Percentiles rank a stretch among this genome's conserved stretches.
Evolutionary conservation across 164 flowering plant genomes (phyloP).

Genomic region (Vitis riparia): DNA sequence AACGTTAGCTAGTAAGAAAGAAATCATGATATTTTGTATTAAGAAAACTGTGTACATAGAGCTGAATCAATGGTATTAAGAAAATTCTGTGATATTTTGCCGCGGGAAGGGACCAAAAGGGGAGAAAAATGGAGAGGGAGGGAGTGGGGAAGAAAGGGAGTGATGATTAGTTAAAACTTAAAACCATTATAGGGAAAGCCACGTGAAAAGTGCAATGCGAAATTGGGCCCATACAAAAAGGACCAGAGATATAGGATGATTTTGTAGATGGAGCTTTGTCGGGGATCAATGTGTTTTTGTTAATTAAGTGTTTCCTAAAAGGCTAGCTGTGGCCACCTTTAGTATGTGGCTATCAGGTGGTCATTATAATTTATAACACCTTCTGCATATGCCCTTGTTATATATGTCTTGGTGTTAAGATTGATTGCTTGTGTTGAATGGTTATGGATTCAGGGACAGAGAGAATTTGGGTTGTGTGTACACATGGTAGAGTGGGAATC

Average conservation of each 20-base stretch:
- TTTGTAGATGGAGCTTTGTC: neutral
- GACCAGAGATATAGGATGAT: neutral
- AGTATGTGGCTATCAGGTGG: neutral
- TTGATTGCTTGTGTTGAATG: neutral
- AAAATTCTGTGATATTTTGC: too few relatives aligned
- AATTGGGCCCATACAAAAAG: neutral
- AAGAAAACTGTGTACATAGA: too few relatives aligned
- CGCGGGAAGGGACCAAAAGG: too few relatives aligned
- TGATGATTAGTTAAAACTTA: too few relatives aligned
- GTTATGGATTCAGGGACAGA: neutral
- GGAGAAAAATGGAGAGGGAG: too few relatives aligned
- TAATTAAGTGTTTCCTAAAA: neutral
- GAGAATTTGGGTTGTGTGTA: neutral
- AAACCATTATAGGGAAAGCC: conserved; percentile 1
- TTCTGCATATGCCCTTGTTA: neutral
- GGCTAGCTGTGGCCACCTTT: neutral
- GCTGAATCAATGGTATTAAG: too few relatives aligned
- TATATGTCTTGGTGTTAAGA: neutral
- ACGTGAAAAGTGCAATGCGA: conserved; percentile 17
- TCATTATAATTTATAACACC: conserved; percentile 3
- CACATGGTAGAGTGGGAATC: neutral
- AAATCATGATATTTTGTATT: neutral
- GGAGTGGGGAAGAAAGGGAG: too few relatives aligned
- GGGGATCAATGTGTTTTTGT: neutral
- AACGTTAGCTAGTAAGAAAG: neutral